Conservation (phyloP, 2,329 filamentous ascomycete species). For the Claviceps capensis region DNA sequence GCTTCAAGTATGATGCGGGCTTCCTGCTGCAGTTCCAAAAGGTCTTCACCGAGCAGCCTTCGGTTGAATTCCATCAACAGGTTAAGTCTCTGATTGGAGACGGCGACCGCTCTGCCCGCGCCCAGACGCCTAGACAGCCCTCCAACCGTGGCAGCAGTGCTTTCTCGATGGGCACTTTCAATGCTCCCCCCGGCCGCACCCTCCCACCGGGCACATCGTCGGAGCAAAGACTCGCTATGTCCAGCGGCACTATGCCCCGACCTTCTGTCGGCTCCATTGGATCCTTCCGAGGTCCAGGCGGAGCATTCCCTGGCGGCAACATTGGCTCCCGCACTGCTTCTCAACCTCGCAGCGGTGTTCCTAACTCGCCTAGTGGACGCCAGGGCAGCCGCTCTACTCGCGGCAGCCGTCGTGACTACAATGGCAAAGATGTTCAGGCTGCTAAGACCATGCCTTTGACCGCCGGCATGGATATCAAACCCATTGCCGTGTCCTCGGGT, state of each 20-base stretch:
- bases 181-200: constrained; percentile 33
- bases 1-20: constrained; percentile 87
- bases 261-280: constrained; percentile 26
- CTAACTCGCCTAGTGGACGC: constrained; percentile 53
- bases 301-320: constrained; percentile 48
- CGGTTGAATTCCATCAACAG: constrained; percentile 80
- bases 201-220: constrained; percentile 68
- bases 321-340: constrained; percentile 53
- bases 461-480: constrained; percentile 65
- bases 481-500: constrained; percentile 54
- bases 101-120: constrained; percentile 42
- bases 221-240: constrained; percentile 57
- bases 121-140: constrained; percentile 43
- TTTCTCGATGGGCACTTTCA: constrained; percentile 60
- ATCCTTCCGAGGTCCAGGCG: constrained; percentile 26
- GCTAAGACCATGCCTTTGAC: constrained; percentile 89
- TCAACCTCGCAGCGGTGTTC: constrained; percentile 42
- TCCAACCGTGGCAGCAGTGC: constrained; percentile 38
- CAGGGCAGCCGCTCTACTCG: constrained; percentile 48
- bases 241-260: constrained; percentile 38
- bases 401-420: constrained; percentile 50
- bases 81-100: constrained; percentile 82
- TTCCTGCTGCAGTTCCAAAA: constrained; percentile 94
- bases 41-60: constrained; percentile 94
- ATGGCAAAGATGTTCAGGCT: constrained; percentile 51